Evolutionary conservation across 2,329 filamentous ascomycete genomes (phyloP), one percentile per base, ranked within the genome.

Genomic region (Alternaria arbusti): DNA sequence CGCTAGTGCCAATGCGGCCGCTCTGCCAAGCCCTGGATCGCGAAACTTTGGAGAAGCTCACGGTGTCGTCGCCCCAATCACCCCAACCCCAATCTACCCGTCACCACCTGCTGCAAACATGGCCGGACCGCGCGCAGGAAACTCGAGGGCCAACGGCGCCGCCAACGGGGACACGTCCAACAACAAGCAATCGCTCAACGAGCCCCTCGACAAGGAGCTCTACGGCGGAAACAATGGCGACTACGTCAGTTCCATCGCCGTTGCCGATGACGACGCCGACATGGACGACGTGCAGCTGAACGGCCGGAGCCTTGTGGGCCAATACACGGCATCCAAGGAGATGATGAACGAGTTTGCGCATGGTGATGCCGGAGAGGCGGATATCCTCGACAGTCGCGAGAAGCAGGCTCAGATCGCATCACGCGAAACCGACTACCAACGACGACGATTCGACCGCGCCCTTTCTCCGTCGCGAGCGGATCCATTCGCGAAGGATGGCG

Each of bases 371-470:
- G 95, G 97, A 78, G 95, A 97, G 82, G 93, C 95, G 63, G 96
- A 99, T 75, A 90, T 95, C 7, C 85, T 99, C 66, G 86, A 94
- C 54, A 92, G 91, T 47, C 89, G 90, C 71, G 96, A 98, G 84
- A 92, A 95, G 82, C 92, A 93, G 79, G 94, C 91, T 61, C 90
- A 95, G 73, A 98, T 99, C 76, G 86, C 90, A 65, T 95, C 96
- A 78, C 91, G 96, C 74, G 95, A 98, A 84, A 96, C 94, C 67
- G 95, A 98, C 77, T 99, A 99, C 79, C 96, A 99, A 82, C 97
- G 97, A 83, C 92, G 94, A 70, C 90, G 94, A 63, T 96, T 97
- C 80, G 90, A 97, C 78, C 93, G 96, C 65, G 75, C 80, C 49
- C 85, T 98, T 67, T 96, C 93, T 22, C 94, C 94, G 5, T 94